Conservation (phyloP, 176 grass and related monocot species). For the Oryza rufipogon region DNA sequence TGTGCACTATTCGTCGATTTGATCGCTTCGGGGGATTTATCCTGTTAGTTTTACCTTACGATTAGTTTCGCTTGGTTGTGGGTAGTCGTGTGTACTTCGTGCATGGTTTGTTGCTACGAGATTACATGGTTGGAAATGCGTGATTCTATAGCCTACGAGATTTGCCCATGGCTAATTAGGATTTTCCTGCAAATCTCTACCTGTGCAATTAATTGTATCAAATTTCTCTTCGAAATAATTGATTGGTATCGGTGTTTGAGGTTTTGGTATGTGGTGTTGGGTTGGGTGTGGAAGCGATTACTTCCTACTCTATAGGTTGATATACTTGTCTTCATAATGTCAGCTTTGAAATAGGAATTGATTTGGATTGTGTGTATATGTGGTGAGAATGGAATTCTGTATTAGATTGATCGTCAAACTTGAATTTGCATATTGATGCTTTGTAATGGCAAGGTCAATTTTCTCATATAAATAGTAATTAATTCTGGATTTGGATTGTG, state of each 20-base stretch:
- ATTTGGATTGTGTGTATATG: neutral
- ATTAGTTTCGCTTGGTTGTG: neutral
- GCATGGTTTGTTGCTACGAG: neutral
- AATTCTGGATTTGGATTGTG: too few species aligned
- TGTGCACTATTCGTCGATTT: neutral
- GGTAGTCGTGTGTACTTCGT: neutral
- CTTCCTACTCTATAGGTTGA: too few species aligned
- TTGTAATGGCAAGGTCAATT: neutral
- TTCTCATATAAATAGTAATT: neutral
- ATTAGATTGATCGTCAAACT: neutral
- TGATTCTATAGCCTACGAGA: neutral
- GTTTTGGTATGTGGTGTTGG: neutral
- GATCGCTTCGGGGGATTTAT: neutral
- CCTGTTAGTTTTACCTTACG: neutral
- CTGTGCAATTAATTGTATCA: neutral
- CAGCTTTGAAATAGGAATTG: neutral
- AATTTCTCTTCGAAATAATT: neutral
- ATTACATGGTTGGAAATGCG: neutral
- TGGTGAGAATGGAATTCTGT: neutral
- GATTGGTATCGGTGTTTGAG: neutral
- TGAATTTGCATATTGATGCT: neutral
- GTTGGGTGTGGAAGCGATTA: neutral
- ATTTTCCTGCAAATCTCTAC: neutral
- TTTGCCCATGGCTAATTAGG: neutral
- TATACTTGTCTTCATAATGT: neutral